A percentile compares a stretch with the other conserved stretches of the same genome.
Evolutionary conservation across 2,329 filamentous ascomycete species (phyloP).

Genomic region (Epichloe hybrida): DNA sequence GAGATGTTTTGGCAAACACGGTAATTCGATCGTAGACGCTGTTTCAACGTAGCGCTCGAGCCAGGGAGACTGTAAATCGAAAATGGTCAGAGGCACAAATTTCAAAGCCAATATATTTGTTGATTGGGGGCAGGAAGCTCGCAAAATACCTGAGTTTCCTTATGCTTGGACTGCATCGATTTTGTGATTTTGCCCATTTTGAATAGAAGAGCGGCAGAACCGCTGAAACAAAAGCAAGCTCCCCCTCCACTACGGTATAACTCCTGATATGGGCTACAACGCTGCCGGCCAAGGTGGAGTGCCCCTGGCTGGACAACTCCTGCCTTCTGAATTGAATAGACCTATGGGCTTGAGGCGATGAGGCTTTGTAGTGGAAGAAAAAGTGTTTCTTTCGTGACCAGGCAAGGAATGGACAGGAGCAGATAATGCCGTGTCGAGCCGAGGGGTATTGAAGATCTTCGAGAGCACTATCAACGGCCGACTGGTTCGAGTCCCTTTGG

Average conservation of each 20-base stretch:
- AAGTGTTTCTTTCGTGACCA: neutral
- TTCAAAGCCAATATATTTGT: neutral
- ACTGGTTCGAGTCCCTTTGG: neutral
- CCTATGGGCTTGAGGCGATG: neutral
- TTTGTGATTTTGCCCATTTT: constrained; percentile 59
- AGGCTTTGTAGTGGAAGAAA: neutral
- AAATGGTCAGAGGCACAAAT: neutral
- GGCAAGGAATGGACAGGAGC: neutral
- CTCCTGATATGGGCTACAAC: constrained; percentile 27
- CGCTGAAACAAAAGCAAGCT: constrained; percentile 34
- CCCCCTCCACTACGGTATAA: constrained; percentile 42
- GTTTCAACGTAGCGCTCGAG: constrained; percentile 66
- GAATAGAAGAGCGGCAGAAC: constrained; percentile 43
- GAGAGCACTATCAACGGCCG: neutral
- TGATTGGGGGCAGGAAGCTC: neutral
- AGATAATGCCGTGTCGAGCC: neutral
- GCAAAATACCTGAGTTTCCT: constrained; percentile 47
- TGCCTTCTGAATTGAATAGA: neutral
- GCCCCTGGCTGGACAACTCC: constrained; percentile 21
- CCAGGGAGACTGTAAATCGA: constrained; percentile 59
- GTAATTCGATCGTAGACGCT: constrained; percentile 55
- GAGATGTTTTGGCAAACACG: constrained; percentile 65
- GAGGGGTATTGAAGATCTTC: neutral
- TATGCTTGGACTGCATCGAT: constrained; percentile 52
- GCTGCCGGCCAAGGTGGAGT: constrained; percentile 20